These are phyloP conservation scores for Chloranthus sessilifolius DNA, from an alignment of 164 flowering plant genomes.

Conservation along the genomic window DNA sequence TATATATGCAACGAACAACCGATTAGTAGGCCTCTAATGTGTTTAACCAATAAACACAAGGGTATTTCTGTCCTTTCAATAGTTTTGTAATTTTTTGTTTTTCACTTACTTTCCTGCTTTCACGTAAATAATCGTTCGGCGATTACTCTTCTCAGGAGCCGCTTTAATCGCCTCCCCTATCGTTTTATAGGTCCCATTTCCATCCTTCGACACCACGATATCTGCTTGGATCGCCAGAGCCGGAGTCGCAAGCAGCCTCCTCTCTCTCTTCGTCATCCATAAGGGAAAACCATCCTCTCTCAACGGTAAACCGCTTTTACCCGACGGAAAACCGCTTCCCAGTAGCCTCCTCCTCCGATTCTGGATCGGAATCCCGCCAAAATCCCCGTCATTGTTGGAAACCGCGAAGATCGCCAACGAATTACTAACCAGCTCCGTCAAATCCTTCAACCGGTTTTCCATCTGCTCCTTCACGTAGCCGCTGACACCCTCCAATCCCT, in stretches of 20 bases:
- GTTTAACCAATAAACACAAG: too few relatives aligned
- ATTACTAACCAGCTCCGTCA: constrained; percentile 60
- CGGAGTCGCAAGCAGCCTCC: constrained; percentile 44
- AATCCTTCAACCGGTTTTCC: constrained; percentile 27
- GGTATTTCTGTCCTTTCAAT: too few relatives aligned
- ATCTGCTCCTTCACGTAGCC: constrained; percentile 54
- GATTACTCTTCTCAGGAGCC: constrained; percentile 55
- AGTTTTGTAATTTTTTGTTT: too few relatives aligned
- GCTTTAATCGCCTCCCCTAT: constrained; percentile 69
- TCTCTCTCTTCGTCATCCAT: constrained; percentile 52
- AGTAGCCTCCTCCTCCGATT: constrained; percentile 43
- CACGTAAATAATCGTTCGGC: constrained; percentile 64
- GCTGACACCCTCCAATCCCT: constrained; percentile 46
- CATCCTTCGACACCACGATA: constrained; percentile 60
- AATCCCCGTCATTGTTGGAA: constrained; percentile 30
- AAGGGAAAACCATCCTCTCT: constrained; percentile 32
- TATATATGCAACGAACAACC: too few relatives aligned
- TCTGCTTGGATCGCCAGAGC: constrained; percentile 47
- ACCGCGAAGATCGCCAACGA: constrained; percentile 61
- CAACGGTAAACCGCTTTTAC: background rate
- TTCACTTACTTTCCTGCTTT: constrained; percentile 84
- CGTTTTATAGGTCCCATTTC: constrained; percentile 64
- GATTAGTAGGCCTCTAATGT: too few relatives aligned
- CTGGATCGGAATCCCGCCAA: constrained; percentile 69
- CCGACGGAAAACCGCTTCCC: constrained; percentile 10